These are phyloP conservation scores for Oryza glumipatula DNA, from an alignment of 176 grass and related monocot genomes.

Conservation along the genomic window DNA sequence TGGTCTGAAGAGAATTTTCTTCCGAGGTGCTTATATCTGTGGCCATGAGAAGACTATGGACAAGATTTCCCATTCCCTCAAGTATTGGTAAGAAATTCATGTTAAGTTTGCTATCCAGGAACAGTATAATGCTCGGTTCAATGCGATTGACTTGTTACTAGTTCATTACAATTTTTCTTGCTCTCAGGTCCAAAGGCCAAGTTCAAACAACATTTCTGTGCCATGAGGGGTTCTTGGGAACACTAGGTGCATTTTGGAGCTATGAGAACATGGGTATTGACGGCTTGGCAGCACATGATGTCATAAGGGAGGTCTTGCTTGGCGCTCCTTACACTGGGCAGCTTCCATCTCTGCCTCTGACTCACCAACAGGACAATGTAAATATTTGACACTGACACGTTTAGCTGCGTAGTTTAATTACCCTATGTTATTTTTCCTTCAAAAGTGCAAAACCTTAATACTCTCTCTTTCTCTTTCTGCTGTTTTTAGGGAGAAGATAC, in stretches of 20 bases:
- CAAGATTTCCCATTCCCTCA: conserved; percentile 92
- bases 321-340: conserved; percentile 86
- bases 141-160: neutral
- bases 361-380: conserved; percentile 53
- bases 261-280: conserved; percentile 99
- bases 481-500: conserved; percentile 49
- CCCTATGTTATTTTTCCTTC: conserved; percentile 7
- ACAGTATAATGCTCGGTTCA: neutral
- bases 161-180: neutral
- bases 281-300: conserved; percentile 78
- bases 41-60: conserved; percentile 96
- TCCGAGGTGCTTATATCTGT: conserved; percentile 91
- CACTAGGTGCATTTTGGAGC: conserved; percentile 98
- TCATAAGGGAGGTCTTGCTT: conserved; percentile 94
- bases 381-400: conserved; percentile 12
- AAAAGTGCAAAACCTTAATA: neutral
- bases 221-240: conserved; percentile 94
- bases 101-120: neutral
- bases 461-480: neutral
- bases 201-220: conserved; percentile 96
- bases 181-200: conserved; percentile 94
- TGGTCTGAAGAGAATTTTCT: conserved; percentile 93
- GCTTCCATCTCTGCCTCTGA: conserved; percentile 62
- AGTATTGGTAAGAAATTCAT: conserved; percentile 73
- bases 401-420: conserved; percentile 7